Percentiles rank a stretch among this genome's conserved stretches.
These are phyloP conservation scores for Mortierella sp. DNA, from an alignment of 371 early-diverging fungal species.

Conservation along the genomic window DNA sequence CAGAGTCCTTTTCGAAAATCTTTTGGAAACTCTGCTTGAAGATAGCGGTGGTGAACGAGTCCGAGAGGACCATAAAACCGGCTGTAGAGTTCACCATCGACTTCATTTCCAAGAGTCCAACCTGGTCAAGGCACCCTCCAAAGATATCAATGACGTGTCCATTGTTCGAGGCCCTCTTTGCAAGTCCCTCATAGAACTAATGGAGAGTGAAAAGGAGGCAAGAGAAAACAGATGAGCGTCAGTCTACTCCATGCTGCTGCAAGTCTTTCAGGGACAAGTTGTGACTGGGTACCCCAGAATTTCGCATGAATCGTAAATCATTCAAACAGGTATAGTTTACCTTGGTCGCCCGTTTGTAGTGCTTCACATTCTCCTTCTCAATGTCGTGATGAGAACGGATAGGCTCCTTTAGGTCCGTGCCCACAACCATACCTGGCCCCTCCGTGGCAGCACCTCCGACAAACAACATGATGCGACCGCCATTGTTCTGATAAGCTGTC, in stretches of 20 bases:
- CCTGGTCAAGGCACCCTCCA: constrained; percentile 92
- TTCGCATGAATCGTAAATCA: background rate
- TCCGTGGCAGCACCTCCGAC: constrained; percentile 98
- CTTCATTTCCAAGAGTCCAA: constrained; percentile 98
- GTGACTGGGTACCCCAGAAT: background rate
- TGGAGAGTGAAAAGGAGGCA: background rate
- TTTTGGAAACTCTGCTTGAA: constrained; percentile 96
- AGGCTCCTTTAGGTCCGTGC: constrained; percentile 90
- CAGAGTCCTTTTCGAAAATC: constrained; percentile 86
- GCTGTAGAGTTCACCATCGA: constrained; percentile 89
- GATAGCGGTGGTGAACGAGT: constrained; percentile 93
- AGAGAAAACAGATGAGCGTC: background rate
- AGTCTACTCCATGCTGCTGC: too few species aligned
- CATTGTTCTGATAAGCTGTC: constrained; percentile 88
- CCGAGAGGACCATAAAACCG: constrained; percentile 95
- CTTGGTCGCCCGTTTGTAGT: constrained; percentile 89
- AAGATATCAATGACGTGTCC: constrained; percentile 90
- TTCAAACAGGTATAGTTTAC: constrained; percentile 35
- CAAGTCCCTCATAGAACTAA: constrained; percentile 91
- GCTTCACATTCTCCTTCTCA: constrained; percentile 91
- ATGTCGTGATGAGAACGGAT: constrained; percentile 96
- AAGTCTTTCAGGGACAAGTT: background rate
- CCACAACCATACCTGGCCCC: constrained; percentile 97
- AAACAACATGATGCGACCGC: constrained; percentile 96
- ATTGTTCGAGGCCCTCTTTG: constrained; percentile 83